phyloP scores from a whole-genome alignment of 179 eudicot genomes.

The Nepenthes alata region DNA sequence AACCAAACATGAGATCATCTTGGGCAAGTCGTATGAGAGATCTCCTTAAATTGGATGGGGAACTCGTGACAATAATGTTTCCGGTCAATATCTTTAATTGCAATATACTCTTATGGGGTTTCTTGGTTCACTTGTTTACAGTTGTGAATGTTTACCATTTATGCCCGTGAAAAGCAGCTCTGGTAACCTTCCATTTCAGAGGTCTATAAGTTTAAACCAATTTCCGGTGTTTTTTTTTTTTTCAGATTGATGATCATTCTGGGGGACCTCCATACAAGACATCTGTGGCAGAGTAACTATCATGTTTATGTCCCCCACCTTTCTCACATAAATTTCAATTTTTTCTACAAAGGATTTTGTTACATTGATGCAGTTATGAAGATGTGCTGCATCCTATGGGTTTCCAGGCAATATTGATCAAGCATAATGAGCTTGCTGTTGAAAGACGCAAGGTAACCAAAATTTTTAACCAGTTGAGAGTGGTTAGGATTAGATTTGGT shows the following conservation, averaged over 20 bases:
- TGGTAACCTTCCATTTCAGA: not conserved
- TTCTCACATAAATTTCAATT: not conserved
- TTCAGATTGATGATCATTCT: slow-evolving; percentile 63
- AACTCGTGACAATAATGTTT: slow-evolving; percentile 75
- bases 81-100: slow-evolving; percentile 34
- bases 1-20: slow-evolving; percentile 50
- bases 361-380: slow-evolving; percentile 41
- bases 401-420: slow-evolving; percentile 35
- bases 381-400: slow-evolving; percentile 49
- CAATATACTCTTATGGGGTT: not conserved
- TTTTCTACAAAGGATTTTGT: not conserved
- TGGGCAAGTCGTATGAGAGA: slow-evolving; percentile 56
- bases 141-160: not conserved
- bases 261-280: slow-evolving; percentile 78
- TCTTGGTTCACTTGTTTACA: not conserved
- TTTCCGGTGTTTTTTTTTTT: not conserved
- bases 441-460: slow-evolving; percentile 43
- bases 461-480: no score
- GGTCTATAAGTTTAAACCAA: not conserved
- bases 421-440: slow-evolving; percentile 61
- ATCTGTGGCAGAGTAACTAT: slow-evolving; percentile 47
- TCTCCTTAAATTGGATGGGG: slow-evolving; percentile 79
- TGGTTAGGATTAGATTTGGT: no score
- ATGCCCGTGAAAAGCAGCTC: not conserved
- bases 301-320: not conserved